A percentile compares a stretch with the other conserved stretches of the same genome.
Conservation (phyloP, 2,329 filamentous ascomycete species). For the Fusarium sp. region DNA sequence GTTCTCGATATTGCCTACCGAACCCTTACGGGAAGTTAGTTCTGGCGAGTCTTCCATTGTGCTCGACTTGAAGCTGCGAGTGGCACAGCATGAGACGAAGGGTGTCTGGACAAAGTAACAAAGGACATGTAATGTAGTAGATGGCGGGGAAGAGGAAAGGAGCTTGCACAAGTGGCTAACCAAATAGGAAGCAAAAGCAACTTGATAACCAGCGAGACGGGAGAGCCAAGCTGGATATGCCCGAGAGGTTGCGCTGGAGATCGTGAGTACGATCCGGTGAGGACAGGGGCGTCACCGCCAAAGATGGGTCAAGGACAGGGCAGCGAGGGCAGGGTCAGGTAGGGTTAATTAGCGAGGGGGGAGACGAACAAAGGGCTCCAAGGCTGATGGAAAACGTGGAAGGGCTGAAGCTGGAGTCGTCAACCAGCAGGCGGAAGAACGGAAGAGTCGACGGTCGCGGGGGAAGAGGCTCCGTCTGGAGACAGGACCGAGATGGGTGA, state of each 20-base stretch:
- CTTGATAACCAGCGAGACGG: conserved; percentile 15
- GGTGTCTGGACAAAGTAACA: conserved; percentile 12
- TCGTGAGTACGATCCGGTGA: conserved; percentile 44
- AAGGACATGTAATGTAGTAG: conserved; percentile 2
- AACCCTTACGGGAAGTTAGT: conserved; percentile 50
- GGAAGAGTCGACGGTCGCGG: conserved; percentile 42
- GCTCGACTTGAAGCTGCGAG: conserved; percentile 22
- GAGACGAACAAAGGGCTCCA: conserved; percentile 4
- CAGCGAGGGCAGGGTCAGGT: conserved; percentile 14
- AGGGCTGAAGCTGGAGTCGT: conserved; percentile 23
- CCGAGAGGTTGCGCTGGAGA: conserved; percentile 41
- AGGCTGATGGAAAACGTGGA: conserved; percentile 30
- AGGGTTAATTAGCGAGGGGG: conserved; percentile 17
- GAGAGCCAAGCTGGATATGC: conserved; percentile 34
- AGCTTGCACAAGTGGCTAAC: conserved; percentile 32
- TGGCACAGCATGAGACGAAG: conserved; percentile 27
- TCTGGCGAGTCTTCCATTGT: conserved; percentile 47
- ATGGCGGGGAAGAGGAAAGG: conserved; percentile 12
- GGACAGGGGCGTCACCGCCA: conserved; percentile 42
- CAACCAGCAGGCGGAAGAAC: conserved; percentile 15
- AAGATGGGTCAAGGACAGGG: conserved; percentile 42
- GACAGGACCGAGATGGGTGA: conserved; percentile 43
- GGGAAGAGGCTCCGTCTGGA: conserved; percentile 46
- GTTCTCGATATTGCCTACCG: conserved; percentile 42
- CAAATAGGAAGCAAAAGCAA: conserved; percentile 28